These are phyloP conservation scores for Biancaea sappan DNA, from an alignment of 306 rosid species.

Conservation along the genomic window DNA sequence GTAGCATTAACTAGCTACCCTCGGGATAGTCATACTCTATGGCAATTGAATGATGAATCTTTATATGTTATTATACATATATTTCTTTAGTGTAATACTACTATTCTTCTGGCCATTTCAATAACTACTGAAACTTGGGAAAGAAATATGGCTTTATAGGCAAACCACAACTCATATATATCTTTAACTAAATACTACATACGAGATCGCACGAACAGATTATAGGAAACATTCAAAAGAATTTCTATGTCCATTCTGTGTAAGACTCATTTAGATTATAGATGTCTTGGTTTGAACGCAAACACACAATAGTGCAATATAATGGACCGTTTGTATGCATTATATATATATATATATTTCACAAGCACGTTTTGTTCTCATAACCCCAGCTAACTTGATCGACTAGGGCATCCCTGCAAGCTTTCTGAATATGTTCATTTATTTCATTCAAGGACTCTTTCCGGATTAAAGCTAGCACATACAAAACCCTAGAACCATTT, in stretches of 20 bases:
- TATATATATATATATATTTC: too few species aligned
- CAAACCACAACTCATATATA: too few species aligned
- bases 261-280: too few species aligned
- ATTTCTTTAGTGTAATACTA: neutral
- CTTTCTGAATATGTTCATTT: neutral
- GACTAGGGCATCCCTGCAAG: neutral
- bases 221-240: too few species aligned
- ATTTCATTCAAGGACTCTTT: neutral
- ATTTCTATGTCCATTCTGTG: too few species aligned
- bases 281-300: too few species aligned
- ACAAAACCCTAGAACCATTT: neutral
- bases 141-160: neutral
- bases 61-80: neutral
- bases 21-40: neutral
- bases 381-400: neutral
- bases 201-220: too few species aligned
- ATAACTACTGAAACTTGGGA: neutral
- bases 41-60: neutral
- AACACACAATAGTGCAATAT: too few species aligned
- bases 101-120: neutral
- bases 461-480: neutral
- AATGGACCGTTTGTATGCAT: too few species aligned
- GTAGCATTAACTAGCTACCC: constrained; percentile 32
- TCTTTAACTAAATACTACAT: too few species aligned
- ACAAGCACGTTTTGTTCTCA: too few species aligned